Percentiles rank a stretch among this genome's conserved stretches.
phyloP scores from a whole-genome alignment of 164 flowering plant genomes.

The Dillenia suffruticosa region DNA sequence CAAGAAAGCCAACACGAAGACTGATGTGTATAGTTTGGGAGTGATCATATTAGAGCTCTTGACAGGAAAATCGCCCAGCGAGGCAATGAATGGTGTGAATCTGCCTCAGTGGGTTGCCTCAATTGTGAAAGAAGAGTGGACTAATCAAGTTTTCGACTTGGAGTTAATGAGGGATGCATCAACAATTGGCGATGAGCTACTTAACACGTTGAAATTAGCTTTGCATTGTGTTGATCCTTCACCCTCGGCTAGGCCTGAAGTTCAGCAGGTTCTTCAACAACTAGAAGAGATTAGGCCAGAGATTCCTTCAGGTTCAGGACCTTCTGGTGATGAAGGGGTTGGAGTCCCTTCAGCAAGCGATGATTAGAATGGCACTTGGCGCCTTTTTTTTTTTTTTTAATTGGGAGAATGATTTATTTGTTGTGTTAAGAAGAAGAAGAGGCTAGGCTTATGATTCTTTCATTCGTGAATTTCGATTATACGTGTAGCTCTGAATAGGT shows the following conservation, averaged over 20 bases:
- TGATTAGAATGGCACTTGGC: too few species aligned
- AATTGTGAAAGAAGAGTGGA: constrained; percentile 95
- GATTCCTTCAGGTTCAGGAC: constrained; percentile 18
- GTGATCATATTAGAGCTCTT: constrained; percentile 85
- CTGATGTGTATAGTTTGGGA: constrained; percentile 91
- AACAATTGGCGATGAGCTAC: constrained; percentile 65
- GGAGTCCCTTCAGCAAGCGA: constrained; percentile 6
- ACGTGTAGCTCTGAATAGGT: too few species aligned
- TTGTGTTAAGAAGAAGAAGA: background rate
- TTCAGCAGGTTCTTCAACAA: constrained; percentile 63
- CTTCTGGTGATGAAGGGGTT: constrained; percentile 23
- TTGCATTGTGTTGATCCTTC: constrained; percentile 90
- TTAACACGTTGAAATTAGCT: constrained; percentile 78
- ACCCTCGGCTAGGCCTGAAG: constrained; percentile 75
- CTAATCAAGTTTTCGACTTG: constrained; percentile 91
- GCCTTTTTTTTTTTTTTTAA: too few species aligned
- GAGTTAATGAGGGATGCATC: constrained; percentile 75
- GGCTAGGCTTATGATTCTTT: too few species aligned
- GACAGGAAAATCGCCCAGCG: constrained; percentile 91
- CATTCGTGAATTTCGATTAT: too few species aligned
- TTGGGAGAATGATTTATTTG: too few species aligned
- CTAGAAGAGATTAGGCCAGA: constrained; percentile 78
- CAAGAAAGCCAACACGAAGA: constrained; percentile 69
- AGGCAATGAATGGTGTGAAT: constrained; percentile 67
- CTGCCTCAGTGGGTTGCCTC: constrained; percentile 99